Evolutionary conservation across 108 stramenopile genomes (phyloP).

Genomic region (Cyclotella sp.): DNA sequence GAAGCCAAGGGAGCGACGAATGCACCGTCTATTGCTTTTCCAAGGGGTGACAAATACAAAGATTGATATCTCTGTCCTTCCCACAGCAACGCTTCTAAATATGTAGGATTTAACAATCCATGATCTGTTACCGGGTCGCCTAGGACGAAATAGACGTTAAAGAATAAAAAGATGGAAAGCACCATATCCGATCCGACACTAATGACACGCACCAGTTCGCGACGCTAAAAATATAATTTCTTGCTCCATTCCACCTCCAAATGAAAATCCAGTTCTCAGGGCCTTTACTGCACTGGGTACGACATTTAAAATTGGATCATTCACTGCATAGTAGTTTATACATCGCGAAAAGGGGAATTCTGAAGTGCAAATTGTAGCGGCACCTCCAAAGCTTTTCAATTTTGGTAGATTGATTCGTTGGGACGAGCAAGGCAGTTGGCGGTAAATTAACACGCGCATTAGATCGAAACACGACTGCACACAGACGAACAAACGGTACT

Average conservation of each 20-base stretch:
- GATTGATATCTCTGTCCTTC: conserved; percentile 84
- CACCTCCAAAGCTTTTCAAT: conserved; percentile 28
- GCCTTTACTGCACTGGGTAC: conserved; percentile 78
- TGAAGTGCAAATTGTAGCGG: conserved; percentile 64
- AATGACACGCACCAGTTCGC: conserved; percentile 24
- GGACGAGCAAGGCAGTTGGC: neutral
- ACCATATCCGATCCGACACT: neutral
- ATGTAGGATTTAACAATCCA: conserved; percentile 78
- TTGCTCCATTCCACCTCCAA: conserved; percentile 51
- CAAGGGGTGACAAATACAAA: conserved; percentile 45
- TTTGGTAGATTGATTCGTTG: neutral
- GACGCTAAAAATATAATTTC: conserved; percentile 52
- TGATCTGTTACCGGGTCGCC: conserved; percentile 85
- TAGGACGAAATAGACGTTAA: conserved; percentile 23
- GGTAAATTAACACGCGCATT: too few relatives aligned
- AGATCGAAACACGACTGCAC: neutral
- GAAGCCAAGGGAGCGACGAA: conserved; percentile 53
- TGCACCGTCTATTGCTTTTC: conserved; percentile 34
- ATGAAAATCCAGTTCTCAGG: conserved; percentile 70
- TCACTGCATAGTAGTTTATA: conserved; percentile 89
- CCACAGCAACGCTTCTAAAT: conserved; percentile 78
- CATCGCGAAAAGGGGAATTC: conserved; percentile 82
- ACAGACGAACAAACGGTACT: neutral
- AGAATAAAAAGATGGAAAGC: conserved; percentile 35
- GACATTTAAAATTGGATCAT: conserved; percentile 86